A percentile compares a stretch with the other conserved stretches of the same genome.
phyloP scores from a whole-genome alignment of 257 asterid genomes.

The Leptodermis oblonga region DNA sequence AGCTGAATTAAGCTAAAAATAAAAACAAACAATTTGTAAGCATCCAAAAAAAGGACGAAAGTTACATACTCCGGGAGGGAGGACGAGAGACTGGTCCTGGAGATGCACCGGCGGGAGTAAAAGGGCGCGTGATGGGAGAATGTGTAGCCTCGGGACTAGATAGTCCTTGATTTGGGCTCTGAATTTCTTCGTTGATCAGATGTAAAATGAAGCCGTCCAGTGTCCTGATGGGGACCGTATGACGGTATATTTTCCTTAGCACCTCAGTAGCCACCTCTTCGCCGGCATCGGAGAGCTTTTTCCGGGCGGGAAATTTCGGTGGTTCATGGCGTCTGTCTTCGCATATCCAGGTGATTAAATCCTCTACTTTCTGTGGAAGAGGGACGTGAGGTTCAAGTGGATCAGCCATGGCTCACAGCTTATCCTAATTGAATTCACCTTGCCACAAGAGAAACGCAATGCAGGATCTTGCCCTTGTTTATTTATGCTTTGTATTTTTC shows the following conservation, averaged over 20 bases:
- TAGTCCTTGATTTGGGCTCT: background rate
- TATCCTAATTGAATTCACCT: too few species aligned
- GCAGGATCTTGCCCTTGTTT: too few species aligned
- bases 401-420: conserved; percentile 9
- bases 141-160: background rate
- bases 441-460: too few species aligned
- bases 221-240: background rate
- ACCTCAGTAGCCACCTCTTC: conserved; percentile 11
- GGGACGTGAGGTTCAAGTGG: background rate
- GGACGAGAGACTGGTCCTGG: background rate
- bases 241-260: background rate
- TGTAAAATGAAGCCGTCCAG: background rate
- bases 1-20: background rate
- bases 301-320: background rate
- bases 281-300: conserved; percentile 8
- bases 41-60: background rate
- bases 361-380: conserved; percentile 3
- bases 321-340: background rate
- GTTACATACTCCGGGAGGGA: background rate
- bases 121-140: background rate
- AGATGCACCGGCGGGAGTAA: background rate
- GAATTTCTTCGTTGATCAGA: background rate
- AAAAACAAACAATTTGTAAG: background rate
- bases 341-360: conserved; percentile 1
- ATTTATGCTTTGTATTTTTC: too few species aligned